phyloP scores from a whole-genome alignment of 768 basidiomycete species.

The Royoungia palumana region DNA sequence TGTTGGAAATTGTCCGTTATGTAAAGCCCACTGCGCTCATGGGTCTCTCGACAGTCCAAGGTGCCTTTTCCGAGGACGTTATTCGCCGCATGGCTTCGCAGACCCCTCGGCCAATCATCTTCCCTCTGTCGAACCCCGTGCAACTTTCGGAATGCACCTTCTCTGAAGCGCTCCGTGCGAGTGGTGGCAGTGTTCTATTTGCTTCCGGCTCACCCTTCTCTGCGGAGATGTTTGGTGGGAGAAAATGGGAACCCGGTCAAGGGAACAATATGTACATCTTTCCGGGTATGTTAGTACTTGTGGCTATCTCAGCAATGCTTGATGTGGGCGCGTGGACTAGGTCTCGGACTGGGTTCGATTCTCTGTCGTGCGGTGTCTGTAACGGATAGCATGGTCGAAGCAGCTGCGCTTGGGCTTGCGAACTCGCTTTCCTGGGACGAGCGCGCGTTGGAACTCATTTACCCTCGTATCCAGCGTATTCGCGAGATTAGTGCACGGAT shows the following conservation, averaged over 20 bases:
- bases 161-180: slow-evolving; percentile 66
- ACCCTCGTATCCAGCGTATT: slow-evolving; percentile 81
- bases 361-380: slow-evolving; percentile 64
- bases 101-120: slow-evolving; percentile 85
- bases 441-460: slow-evolving; percentile 60
- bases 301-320: neutral
- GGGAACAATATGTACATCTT: slow-evolving; percentile 95
- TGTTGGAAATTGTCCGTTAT: slow-evolving; percentile 74
- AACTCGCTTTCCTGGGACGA: slow-evolving; percentile 72
- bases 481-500: slow-evolving; percentile 81
- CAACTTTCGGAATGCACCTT: slow-evolving; percentile 80
- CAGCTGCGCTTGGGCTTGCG: slow-evolving; percentile 77
- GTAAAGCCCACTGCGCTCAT: slow-evolving; percentile 87
- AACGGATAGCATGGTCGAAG: slow-evolving; percentile 88
- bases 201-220: slow-evolving; percentile 89
- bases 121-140: slow-evolving; percentile 89
- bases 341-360: slow-evolving; percentile 69
- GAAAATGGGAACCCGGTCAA: slow-evolving; percentile 72
- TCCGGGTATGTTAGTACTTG: slow-evolving; percentile 45
- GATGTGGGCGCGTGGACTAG: slow-evolving; percentile 4
- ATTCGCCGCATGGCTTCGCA: slow-evolving; percentile 73
- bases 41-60: slow-evolving; percentile 85
- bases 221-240: slow-evolving; percentile 52
- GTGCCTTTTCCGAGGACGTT: slow-evolving; percentile 71
- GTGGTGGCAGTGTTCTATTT: slow-evolving; percentile 75